These are phyloP conservation scores for Auricularia sp. DNA, from an alignment of 768 basidiomycete species.

Conservation along the genomic window DNA sequence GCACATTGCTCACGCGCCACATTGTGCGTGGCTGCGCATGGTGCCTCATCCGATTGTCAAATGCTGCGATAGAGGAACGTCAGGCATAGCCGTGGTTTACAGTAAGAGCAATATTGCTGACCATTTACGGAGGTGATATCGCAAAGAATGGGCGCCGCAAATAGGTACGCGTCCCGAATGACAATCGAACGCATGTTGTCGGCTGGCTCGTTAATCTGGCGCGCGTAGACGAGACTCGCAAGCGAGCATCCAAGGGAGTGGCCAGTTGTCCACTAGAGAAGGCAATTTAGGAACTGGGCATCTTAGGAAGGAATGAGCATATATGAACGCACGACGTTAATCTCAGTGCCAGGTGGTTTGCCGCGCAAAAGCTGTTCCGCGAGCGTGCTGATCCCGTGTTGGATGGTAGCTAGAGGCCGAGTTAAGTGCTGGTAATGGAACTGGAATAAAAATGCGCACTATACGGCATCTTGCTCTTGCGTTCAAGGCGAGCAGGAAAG, in stretches of 20 bases:
- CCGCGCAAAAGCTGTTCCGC: conserved; percentile 7
- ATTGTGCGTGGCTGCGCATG: conserved; percentile 13
- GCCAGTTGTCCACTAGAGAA: conserved; percentile 10
- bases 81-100: too few species aligned
- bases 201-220: conserved; percentile 11
- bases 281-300: not conserved
- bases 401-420: conserved; percentile 8
- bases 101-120: not conserved
- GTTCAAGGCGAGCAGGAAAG: conserved; percentile 10
- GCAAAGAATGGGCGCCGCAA: conserved; percentile 14
- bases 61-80: conserved; percentile 3
- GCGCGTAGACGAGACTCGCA: conserved; percentile 14
- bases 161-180: conserved; percentile 14
- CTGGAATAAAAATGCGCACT: not conserved
- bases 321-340: conserved; percentile 10
- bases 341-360: conserved; percentile 10
- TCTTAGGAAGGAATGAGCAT: too few species aligned
- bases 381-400: conserved; percentile 9
- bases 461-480: conserved; percentile 11
- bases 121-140: conserved; percentile 13
- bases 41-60: conserved; percentile 13
- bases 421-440: too few species aligned
- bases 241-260: conserved; percentile 15
- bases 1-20: conserved; percentile 13
- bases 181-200: conserved; percentile 8